phyloP scores from a whole-genome alignment of 345 rosid species.

The Bruguiera sexangula region DNA sequence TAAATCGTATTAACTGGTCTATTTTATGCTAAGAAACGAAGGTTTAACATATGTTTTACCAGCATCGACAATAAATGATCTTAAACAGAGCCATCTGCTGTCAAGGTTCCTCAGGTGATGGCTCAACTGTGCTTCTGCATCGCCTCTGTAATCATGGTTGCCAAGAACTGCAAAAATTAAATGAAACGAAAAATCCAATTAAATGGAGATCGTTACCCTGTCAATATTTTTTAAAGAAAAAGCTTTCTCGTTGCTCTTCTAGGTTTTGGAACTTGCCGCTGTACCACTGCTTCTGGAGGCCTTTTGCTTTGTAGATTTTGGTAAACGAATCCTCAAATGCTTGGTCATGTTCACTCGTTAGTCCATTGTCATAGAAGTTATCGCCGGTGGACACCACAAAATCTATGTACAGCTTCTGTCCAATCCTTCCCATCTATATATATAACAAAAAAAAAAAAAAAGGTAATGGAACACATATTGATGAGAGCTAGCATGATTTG shows the following conservation, averaged over 20 bases:
- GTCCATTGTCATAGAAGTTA: conserved; percentile 79
- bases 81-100: conserved; percentile 67
- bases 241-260: neutral
- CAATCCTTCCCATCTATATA: conserved; percentile 67
- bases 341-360: conserved; percentile 42
- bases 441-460: neutral
- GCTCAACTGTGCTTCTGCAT: conserved; percentile 62
- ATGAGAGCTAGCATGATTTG: too few species aligned
- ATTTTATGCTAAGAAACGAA: neutral
- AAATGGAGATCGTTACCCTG: neutral
- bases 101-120: conserved; percentile 46
- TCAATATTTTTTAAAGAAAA: neutral
- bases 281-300: conserved; percentile 84
- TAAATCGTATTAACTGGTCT: too few species aligned
- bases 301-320: conserved; percentile 54
- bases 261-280: conserved; percentile 31
- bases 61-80: conserved; percentile 57
- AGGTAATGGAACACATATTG: too few species aligned
- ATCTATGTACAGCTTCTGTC: conserved; percentile 53
- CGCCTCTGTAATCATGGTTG: conserved; percentile 81
- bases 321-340: conserved; percentile 67
- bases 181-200: conserved; percentile 15
- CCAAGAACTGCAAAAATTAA: conserved; percentile 52
- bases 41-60: conserved; percentile 20
- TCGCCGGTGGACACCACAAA: conserved; percentile 88